Evolutionary conservation across 177 flowering plant species (phyloP).

Genomic region (Telopea speciosissima): DNA sequence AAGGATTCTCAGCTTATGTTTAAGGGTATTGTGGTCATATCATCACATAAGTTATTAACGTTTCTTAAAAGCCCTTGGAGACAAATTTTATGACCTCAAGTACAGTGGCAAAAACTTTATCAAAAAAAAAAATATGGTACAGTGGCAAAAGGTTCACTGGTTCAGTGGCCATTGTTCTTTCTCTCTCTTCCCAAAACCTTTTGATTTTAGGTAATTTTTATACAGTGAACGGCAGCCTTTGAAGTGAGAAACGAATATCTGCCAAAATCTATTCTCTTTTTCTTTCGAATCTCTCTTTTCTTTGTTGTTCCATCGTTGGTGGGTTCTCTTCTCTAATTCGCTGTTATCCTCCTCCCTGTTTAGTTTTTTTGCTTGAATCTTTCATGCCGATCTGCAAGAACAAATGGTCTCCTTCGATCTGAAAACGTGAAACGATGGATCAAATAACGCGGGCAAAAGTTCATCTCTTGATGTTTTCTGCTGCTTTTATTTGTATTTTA

Average conservation of each 20-base stretch:
- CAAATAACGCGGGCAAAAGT: background rate
- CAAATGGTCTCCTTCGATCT: background rate
- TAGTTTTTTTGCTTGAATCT: background rate
- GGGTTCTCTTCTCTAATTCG: background rate
- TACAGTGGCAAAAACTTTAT: too few relatives aligned
- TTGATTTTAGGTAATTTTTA: too few relatives aligned
- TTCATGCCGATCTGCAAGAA: background rate
- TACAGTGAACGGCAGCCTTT: too few relatives aligned
- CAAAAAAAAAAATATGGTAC: too few relatives aligned
- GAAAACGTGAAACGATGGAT: background rate
- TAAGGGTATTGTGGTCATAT: too few relatives aligned
- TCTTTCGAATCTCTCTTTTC: background rate
- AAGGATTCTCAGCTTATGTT: too few relatives aligned
- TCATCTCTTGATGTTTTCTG: background rate
- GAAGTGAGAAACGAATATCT: background rate
- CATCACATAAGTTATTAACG: too few relatives aligned
- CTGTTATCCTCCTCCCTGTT: background rate
- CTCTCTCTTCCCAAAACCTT: too few relatives aligned
- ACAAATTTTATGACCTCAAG: too few relatives aligned
- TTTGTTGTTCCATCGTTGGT: background rate
- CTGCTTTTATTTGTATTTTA: background rate
- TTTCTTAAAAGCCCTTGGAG: too few relatives aligned
- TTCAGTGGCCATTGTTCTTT: too few relatives aligned
- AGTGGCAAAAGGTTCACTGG: too few relatives aligned
- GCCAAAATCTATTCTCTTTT: background rate